Base-by-base conservation (phyloP, 176 grass and related monocot genomes). In the Triticum monococcum region DNA sequence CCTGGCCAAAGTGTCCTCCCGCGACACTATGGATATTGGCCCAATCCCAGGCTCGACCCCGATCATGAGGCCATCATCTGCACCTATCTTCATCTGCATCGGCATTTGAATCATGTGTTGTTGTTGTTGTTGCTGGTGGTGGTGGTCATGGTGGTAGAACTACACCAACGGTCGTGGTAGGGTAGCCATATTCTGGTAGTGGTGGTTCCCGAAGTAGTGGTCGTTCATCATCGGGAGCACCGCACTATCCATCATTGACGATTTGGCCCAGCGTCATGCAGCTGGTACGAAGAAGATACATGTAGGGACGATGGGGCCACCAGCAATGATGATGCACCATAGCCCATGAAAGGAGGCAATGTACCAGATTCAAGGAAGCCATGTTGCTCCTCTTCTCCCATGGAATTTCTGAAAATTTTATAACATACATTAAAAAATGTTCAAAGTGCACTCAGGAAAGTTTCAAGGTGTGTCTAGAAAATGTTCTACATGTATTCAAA, bases 21-120 rank as follows among this genome's bases (percentile, higher is more conserved):
- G 68, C 1, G 79, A 88, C 9, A 84, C 86, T 80, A 89, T 84
- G 3, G 81, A 89, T 11, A 79, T 25, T 1, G 43, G 43, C 45
- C 20, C 40, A 24, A 72, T 86, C 38, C 41, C 52, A 0, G 6
- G 8, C 0, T 8, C 31, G 1, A 9, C 9, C 0, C 5, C 40
- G 1, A 12, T 24, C 56, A 83, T 18, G 14, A 72, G 56, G 23
- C 48, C 28, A 24, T 24, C 18, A 12, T 64, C 22, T 24, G 1
- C 17, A 56, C 16, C 5, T 79, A 75, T 35, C 33, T 35, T 5
- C 26, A 81, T 76, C 5, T 20, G 59, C 68, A 30, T 30, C 28
- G 2, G 28, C 28, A 30, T 30, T 30, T 30, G 28, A 30, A 66
- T 31, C 26, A 50, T 50, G 1, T 14, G 48, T 13, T 50, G 5